Evolutionary conservation across 2,329 filamentous ascomycete genomes (phyloP).

Genomic region (Ceratocystis harringtonii): DNA sequence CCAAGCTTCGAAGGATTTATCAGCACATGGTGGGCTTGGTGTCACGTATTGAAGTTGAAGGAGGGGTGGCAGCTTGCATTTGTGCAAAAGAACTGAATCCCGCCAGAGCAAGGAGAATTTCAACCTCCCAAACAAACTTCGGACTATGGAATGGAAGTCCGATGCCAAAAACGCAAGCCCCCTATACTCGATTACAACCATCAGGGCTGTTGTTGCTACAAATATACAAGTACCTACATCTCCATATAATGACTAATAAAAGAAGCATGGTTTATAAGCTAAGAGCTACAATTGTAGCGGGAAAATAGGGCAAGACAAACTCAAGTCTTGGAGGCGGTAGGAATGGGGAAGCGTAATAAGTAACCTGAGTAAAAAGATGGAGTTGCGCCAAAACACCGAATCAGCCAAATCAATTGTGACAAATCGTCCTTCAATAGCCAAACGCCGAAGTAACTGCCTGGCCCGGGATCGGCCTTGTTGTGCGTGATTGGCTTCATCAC

Average conservation of each 20-base stretch:
- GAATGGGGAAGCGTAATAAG: neutral
- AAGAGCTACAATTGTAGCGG: neutral
- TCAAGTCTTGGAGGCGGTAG: neutral
- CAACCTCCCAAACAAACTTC: neutral
- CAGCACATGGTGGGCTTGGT: neutral
- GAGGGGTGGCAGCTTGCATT: neutral
- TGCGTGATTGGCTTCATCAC: neutral
- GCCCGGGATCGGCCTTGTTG: neutral
- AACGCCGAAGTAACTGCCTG: neutral
- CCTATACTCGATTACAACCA: neutral
- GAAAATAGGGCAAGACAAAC: neutral
- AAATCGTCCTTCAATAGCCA: neutral
- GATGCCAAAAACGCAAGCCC: neutral
- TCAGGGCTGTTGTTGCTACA: neutral
- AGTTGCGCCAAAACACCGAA: neutral
- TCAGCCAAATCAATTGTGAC: neutral
- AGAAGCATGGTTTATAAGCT: no score
- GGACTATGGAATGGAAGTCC: constrained; percentile 13
- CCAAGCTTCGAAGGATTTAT: neutral
- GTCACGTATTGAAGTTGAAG: neutral
- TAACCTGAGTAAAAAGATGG: neutral
- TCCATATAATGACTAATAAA: no score
- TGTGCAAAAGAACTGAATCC: neutral
- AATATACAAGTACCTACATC: neutral
- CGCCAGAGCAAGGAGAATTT: neutral